A percentile compares a stretch with the other conserved stretches of the same genome.
phyloP scores from a whole-genome alignment of 306 rosid species.

The Cucurbita ficifolia region DNA sequence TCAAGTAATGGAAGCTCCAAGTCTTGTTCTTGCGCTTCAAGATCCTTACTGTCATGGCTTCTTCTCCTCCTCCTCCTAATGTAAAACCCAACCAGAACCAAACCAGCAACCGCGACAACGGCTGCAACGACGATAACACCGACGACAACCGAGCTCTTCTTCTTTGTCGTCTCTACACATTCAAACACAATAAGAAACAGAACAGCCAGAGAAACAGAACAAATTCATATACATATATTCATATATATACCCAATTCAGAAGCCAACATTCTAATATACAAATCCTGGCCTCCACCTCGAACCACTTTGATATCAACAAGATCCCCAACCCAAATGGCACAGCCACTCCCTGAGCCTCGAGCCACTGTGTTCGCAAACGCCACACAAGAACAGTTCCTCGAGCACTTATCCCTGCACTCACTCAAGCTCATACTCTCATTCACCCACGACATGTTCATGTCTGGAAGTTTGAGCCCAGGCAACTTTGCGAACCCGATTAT shows the following conservation, averaged over 20 bases:
- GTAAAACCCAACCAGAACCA: conserved; percentile 3
- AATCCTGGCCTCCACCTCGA: conserved; percentile 6
- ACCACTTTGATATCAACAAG: conserved; percentile 11
- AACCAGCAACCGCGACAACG: neutral
- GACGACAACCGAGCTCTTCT: neutral
- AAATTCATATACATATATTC: neutral
- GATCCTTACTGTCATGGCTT: neutral
- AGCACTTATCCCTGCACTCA: conserved; percentile 32
- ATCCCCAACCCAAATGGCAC: conserved; percentile 22
- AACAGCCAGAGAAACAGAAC: neutral
- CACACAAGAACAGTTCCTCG: conserved; percentile 39
- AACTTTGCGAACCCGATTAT: conserved; percentile 21
- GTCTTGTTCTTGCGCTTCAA: conserved; percentile 14
- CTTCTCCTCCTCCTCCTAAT: neutral
- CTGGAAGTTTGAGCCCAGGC: conserved; percentile 12
- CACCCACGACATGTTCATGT: neutral
- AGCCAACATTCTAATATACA: conserved; percentile 3
- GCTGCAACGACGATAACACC: neutral
- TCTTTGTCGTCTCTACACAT: neutral
- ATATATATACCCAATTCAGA: conserved; percentile 9
- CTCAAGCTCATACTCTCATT: conserved; percentile 20
- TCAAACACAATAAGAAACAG: neutral
- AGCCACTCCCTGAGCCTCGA: conserved; percentile 42
- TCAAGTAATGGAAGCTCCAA: conserved; percentile 32
- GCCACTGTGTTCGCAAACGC: conserved; percentile 33